Percentiles rank a stretch among this genome's conserved stretches.
Evolutionary conservation across 73 alveolate species (phyloP).

Genomic region (Blepharisma stoltei): DNA sequence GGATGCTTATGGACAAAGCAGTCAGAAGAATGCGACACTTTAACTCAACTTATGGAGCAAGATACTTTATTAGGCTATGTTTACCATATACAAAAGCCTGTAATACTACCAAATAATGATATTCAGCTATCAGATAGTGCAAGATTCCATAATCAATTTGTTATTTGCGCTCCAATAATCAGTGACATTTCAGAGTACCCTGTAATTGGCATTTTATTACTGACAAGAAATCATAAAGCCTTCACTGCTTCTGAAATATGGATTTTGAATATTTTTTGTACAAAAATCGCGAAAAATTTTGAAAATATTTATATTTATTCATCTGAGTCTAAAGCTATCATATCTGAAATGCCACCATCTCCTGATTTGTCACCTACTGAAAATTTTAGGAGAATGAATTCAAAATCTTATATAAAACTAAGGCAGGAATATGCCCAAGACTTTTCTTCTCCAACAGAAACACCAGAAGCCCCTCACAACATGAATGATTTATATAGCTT

Average conservation of each 20-base stretch:
- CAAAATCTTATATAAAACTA: too few relatives aligned
- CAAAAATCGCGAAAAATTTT: too few relatives aligned
- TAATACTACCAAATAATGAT: not conserved
- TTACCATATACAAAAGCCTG: not conserved
- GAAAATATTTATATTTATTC: too few relatives aligned
- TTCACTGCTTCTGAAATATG: not conserved
- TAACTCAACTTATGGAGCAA: not conserved
- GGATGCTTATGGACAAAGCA: not conserved
- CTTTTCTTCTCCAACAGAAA: too few relatives aligned
- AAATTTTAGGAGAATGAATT: too few relatives aligned
- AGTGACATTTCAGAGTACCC: not conserved
- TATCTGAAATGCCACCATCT: too few relatives aligned
- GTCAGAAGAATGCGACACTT: not conserved
- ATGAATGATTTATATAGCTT: not conserved
- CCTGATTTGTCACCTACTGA: too few relatives aligned
- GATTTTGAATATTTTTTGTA: too few relatives aligned
- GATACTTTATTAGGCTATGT: not conserved
- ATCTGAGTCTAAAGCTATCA: too few relatives aligned
- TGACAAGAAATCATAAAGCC: not conserved
- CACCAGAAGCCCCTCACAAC: too few relatives aligned
- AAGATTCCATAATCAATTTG: not conserved
- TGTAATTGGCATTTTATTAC: not conserved
- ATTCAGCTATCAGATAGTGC: too few relatives aligned
- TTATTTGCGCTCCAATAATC: not conserved
- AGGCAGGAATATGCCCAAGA: too few relatives aligned